Base-by-base conservation (phyloP, 768 basidiomycete species). In the Gelatoporia subvermispora region DNA sequence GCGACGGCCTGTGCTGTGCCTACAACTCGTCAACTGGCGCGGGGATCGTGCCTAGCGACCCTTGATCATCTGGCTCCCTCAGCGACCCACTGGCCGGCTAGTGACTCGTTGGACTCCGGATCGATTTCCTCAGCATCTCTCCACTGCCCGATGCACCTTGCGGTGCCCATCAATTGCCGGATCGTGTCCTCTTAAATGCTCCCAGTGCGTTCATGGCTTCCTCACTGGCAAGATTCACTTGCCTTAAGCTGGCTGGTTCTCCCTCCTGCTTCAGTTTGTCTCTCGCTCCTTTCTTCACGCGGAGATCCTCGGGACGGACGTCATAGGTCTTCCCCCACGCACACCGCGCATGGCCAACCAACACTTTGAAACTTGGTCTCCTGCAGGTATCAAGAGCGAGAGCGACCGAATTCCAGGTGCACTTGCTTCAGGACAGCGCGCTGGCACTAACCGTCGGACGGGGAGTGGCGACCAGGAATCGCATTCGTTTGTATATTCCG, bases 231-330 rank as follows among this genome's bases (percentile, higher is more conserved):
- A 60, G 54, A 58, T 56, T 22, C 50, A 55, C 61, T 52, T 48
- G 47, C 40, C 38, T 51, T 51, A 51, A 48, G 51, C 51, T 54
- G 56, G 56, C 52, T 51, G 45, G 52, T 47, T 59, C 65, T 73
- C 28, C 28, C 78, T 74, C 76, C 80, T 75, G 66, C 71, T 56
- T 75, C 78, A 62, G 53, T 63, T 47, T 68, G 44, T 72, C 48
- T 61, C 64, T 47, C 47, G 48, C 31, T 43, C 52, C 35, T 42
- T 45, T 48, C n/a, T 45, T 49, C 48, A 22, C 55, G 34, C 48
- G 47, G 45, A 56, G 50, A 31, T 13, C 13, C 28, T 31, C 28
- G 13, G 28, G 28, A 7, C 28, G 7, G 28, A 31, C 28, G 28
- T 31, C 28, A 31, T 31, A 31, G 28, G 28, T 13, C 28, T 13